A percentile compares a stretch with the other conserved stretches of the same genome.
Evolutionary conservation across 1,284 basidiomycete species (phyloP).

Genomic region (Melampsora occidentalis): DNA sequence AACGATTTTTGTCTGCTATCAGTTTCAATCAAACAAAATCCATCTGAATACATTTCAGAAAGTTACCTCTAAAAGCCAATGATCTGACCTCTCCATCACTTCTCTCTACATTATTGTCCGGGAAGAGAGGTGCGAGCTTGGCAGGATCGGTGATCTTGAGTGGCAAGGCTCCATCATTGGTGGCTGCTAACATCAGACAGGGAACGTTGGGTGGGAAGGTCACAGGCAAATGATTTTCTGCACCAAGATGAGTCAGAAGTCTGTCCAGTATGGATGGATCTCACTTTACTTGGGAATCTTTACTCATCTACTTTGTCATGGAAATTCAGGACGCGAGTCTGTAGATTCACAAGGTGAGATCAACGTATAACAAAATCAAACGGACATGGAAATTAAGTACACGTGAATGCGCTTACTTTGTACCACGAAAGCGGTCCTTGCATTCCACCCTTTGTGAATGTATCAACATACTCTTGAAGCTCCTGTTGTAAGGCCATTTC

Average conservation of each 20-base stretch:
- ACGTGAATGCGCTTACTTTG: not conserved
- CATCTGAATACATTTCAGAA: not conserved
- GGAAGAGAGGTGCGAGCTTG: not conserved
- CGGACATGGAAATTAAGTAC: not conserved
- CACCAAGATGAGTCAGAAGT: too few species aligned
- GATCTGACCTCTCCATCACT: not conserved
- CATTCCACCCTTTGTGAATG: not conserved
- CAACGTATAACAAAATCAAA: not conserved
- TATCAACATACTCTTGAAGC: slow-evolving; percentile 6
- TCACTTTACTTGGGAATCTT: too few species aligned
- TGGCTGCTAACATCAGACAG: not conserved
- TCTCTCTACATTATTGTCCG: not conserved
- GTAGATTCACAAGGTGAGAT: not conserved
- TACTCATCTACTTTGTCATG: not conserved
- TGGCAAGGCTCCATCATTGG: not conserved
- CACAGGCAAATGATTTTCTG: not conserved
- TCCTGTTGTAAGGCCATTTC: not conserved
- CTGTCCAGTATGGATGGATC: too few species aligned
- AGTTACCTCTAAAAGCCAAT: slow-evolving; percentile 6
- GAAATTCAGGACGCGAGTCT: not conserved
- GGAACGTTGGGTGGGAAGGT: not conserved
- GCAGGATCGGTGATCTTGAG: not conserved
- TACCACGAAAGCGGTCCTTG: not conserved
- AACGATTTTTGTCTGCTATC: not conserved
- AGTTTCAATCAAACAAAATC: not conserved